Conservation (phyloP, 2,329 filamentous ascomycete genomes). For the Beauveria sp. region DNA sequence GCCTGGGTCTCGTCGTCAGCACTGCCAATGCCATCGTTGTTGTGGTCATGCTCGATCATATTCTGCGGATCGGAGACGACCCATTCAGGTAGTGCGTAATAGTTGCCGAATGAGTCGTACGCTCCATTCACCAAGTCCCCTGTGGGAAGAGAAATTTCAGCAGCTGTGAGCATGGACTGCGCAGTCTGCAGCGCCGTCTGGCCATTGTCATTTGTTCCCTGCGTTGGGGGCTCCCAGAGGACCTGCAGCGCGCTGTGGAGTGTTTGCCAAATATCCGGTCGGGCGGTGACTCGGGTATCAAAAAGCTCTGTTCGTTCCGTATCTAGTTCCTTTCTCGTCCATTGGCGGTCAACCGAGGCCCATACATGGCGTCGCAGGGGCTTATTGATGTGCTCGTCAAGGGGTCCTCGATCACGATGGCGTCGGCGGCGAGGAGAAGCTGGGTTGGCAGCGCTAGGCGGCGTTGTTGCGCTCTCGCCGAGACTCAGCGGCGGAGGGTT, state of each 20-base stretch:
- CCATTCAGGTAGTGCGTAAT: slow-evolving; percentile 61
- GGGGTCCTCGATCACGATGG: slow-evolving; percentile 32
- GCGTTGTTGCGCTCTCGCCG: slow-evolving; percentile 23
- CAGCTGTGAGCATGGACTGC: slow-evolving; percentile 73
- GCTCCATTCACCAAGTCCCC: slow-evolving; percentile 64
- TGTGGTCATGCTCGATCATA: slow-evolving; percentile 32
- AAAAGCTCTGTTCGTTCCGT: slow-evolving; percentile 78
- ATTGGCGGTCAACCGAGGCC: slow-evolving; percentile 54
- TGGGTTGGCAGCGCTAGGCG: slow-evolving; percentile 15
- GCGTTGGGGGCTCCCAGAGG: slow-evolving; percentile 50
- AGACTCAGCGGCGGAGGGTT: slow-evolving; percentile 33
- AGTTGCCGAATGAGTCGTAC: slow-evolving; percentile 63
- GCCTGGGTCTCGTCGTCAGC: slow-evolving; percentile 29
- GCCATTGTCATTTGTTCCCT: slow-evolving; percentile 18
- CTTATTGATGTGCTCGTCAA: slow-evolving; percentile 61
- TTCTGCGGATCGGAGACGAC: slow-evolving; percentile 61
- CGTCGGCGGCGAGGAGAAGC: slow-evolving; percentile 22
- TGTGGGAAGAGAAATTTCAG: slow-evolving; percentile 66
- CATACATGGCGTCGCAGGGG: slow-evolving; percentile 60
- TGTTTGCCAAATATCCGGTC: slow-evolving; percentile 72
- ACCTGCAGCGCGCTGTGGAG: slow-evolving; percentile 60
- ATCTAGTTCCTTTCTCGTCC: slow-evolving; percentile 63
- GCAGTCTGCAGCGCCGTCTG: slow-evolving; percentile 53
- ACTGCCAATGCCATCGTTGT: slow-evolving; percentile 26
- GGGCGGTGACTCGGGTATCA: slow-evolving; percentile 76